Base-by-base conservation (phyloP, 352 stramenopile species). In the Globisporangium perplexum region DNA sequence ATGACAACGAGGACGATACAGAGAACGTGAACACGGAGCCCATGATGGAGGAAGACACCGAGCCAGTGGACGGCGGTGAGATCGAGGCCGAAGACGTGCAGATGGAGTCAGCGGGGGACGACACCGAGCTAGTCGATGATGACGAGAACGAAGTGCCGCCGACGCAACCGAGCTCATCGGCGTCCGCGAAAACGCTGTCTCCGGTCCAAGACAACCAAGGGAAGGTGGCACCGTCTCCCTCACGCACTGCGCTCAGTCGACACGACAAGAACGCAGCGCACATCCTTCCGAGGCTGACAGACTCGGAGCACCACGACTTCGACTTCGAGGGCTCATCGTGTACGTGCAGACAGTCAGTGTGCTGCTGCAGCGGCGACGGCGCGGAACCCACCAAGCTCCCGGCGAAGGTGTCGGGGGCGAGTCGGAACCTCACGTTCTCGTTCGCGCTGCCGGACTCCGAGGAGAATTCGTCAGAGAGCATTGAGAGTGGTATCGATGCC, bases 371-470 rank as follows among this genome's bases (percentile, higher is more conserved):
- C 33, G 38, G 18, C 3, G 38, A 23, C 18, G 38, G 5, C 23
- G 17, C 15, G 7, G 38, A 22, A 7, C 4, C 65, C 33, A 22
- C 28, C 7, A 18, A 20, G 23, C 18, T 35, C 53, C 14, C 15
- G 3, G 49, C 42, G 22, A 69, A 68, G 26, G 35, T 55, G 17
- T 72, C 65, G 1, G 57, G 59, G 1, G 65, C 69, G 38, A 86
- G 81, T 26, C 75, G 75, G 18, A 85, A 73, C 8, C 66, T 89
- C 39, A 68, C 87, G 45, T 83, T 89, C 47, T 80, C 77, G 5
- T 88, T 88, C 56, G 62, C 76, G 6, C 72, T 72, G 45, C 76
- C 74, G 3, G 66, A 78, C 20, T 88, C 80, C 5, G 69, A 88
- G 47, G 77, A 87, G 12, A 71, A 58, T 18, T 64, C 88, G 26